Evolutionary conservation across 2,329 filamentous ascomycete genomes (phyloP).

Genomic region (Purpureocillium lavendulum): DNA sequence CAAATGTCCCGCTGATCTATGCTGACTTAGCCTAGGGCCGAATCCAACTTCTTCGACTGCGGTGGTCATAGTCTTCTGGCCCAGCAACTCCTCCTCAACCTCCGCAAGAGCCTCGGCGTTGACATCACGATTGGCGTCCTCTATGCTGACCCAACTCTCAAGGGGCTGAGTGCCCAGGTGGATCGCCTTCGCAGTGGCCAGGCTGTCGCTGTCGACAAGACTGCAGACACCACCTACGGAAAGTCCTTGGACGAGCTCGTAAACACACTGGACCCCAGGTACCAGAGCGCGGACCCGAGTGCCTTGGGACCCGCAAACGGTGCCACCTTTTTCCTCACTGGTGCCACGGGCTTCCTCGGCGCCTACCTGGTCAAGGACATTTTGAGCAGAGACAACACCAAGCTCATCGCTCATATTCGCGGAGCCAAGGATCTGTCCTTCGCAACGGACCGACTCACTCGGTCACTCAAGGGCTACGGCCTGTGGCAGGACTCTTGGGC

Average conservation of each 20-base stretch:
- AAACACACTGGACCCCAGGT: slow-evolving; percentile 35
- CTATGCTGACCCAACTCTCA: slow-evolving; percentile 20
- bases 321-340: slow-evolving; percentile 69
- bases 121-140: slow-evolving; percentile 22
- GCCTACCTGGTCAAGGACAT: slow-evolving; percentile 72
- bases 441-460: slow-evolving; percentile 55
- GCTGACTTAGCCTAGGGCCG: slow-evolving; percentile 29
- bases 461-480: slow-evolving; percentile 67
- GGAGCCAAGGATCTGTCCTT: slow-evolving; percentile 48
- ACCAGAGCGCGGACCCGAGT: slow-evolving; percentile 26
- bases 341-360: slow-evolving; percentile 72
- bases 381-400: slow-evolving; percentile 40
- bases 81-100: slow-evolving; percentile 62
- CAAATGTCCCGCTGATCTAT: slow-evolving; percentile 3
- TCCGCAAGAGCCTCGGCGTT: slow-evolving; percentile 19
- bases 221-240: slow-evolving; percentile 43
- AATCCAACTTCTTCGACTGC: slow-evolving; percentile 27
- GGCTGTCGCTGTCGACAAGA: slow-evolving; percentile 19
- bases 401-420: slow-evolving; percentile 67
- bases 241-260: slow-evolving; percentile 43
- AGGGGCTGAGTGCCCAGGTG: slow-evolving; percentile 18
- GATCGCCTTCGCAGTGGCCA: slow-evolving; percentile 19
- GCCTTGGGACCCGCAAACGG: slow-evolving; percentile 17
- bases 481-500: slow-evolving; percentile 68
- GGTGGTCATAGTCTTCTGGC: slow-evolving; percentile 47